These are phyloP conservation scores for Phlyctochytrium planicorne DNA, from an alignment of 192 early-diverging fungal genomes.

Conservation along the genomic window DNA sequence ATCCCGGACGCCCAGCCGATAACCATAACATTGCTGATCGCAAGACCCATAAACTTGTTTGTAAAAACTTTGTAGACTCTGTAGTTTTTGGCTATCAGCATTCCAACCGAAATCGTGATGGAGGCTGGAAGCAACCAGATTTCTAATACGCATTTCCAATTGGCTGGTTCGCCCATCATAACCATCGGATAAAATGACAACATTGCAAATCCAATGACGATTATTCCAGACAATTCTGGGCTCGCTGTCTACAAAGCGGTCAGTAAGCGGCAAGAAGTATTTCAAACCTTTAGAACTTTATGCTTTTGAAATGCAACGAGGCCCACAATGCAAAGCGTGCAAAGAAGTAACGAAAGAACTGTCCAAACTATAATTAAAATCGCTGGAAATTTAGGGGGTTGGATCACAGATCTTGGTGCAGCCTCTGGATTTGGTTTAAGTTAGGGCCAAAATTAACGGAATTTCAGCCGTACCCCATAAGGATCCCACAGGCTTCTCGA, in stretches of 20 bases:
- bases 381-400: neutral
- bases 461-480: neutral
- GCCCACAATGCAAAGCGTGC: no score
- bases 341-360: no score
- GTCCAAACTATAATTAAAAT: neutral
- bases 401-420: neutral
- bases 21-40: neutral
- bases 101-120: slow-evolving; percentile 5
- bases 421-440: no score
- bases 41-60: neutral
- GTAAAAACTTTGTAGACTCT: slow-evolving; percentile 10
- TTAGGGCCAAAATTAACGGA: neutral
- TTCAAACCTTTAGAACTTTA: no score
- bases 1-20: neutral
- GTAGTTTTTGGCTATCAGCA: slow-evolving; percentile 1
- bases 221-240: neutral
- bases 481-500: neutral
- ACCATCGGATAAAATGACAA: neutral
- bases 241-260: no score
- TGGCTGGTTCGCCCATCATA: neutral
- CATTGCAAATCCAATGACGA: neutral
- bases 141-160: slow-evolving; percentile 1
- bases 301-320: no score
- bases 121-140: slow-evolving; percentile 5
- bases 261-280: no score